Evolutionary conservation across 441 rosid species (phyloP), one percentile per base, ranked within the genome.

Genomic region (Aleurites moluccanus): DNA sequence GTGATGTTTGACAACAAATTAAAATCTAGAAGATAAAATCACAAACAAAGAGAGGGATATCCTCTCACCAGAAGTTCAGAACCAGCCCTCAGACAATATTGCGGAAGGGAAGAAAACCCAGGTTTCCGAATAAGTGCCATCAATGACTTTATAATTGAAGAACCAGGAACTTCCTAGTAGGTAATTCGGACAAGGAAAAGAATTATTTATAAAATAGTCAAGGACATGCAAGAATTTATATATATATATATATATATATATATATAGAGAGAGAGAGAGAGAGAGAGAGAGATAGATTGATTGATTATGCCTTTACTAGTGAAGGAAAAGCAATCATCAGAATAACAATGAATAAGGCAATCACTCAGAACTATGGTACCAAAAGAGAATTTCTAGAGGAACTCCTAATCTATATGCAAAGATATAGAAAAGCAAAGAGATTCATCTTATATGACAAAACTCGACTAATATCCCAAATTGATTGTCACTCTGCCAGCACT

Each of bases 61-160:
- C 10, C 44, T 62, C 90, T 80, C 85, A 93, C 98, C 96, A 91
- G 80, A 81, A 96, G 93, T 28, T 84, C 80, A 80, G 92, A 87
- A 82, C 91, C 99, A 84, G 97, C 98, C 77, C 85, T 87, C 81
- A 86, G 79, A 76, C 84, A 92, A 87, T 79, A 78, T 69, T 85
- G 96, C 27, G 99, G 96, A 79, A 91, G 81, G 64, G 91, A 85
- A 76, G 88, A 84, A 75, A 87, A 79, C 65, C 86, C 92, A 42
- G 92, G 89, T 81, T 85, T 93, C 83, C 87, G 84, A 18, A 86
- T 80, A 77, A 90, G 87, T 74, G 90, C 74, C 67, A 79, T 61
- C 89, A 96, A 81, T 25, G 89, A 85, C 74, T 85, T 86, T 81
- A 90, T 75, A 49, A 96, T 83, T 61, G 92, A 85, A 76, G 89